Conservation (phyloP, 2,329 filamentous ascomycete genomes). For the Endocalyx cinctus region DNA sequence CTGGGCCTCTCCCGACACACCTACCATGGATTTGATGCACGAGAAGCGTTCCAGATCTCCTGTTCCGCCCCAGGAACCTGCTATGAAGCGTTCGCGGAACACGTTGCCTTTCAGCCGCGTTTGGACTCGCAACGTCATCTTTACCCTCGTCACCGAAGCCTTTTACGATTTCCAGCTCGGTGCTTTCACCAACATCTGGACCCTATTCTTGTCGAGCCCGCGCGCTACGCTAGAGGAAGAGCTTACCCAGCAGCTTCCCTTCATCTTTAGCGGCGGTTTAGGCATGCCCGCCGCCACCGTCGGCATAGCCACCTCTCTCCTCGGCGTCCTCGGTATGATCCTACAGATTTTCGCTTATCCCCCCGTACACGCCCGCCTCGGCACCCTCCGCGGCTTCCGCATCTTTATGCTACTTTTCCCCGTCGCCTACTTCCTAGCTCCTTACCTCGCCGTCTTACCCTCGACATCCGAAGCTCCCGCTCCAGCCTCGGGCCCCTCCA, state of each 20-base stretch:
- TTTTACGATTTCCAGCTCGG: constrained; percentile 68
- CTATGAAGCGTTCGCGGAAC: constrained; percentile 16
- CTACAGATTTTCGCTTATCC: constrained; percentile 68
- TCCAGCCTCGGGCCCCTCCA: constrained; percentile 42
- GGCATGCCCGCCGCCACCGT: constrained; percentile 63
- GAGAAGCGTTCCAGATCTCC: constrained; percentile 28
- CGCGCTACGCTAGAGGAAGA: constrained; percentile 37
- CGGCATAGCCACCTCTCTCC: constrained; percentile 63
- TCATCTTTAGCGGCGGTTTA: constrained; percentile 61
- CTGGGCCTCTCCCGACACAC: constrained; percentile 9
- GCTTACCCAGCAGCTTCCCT: constrained; percentile 33
- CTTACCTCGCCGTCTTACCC: constrained; percentile 61
- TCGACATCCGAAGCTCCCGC: constrained; percentile 37
- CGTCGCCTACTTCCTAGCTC: constrained; percentile 61
- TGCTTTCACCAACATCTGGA: constrained; percentile 65
- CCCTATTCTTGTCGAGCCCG: constrained; percentile 64
- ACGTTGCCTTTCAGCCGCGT: constrained; percentile 36
- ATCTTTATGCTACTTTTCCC: constrained; percentile 63
- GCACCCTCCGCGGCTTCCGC: constrained; percentile 63
- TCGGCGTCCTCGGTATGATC: constrained; percentile 64
- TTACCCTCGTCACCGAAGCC: constrained; percentile 57
- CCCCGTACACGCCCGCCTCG: constrained; percentile 57
- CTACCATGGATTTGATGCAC: neutral
- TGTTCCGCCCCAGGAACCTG: too few species aligned
- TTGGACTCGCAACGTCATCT: constrained; percentile 44